Percentiles rank a stretch among this genome's conserved stretches.
Conservation (phyloP, 2,329 filamentous ascomycete genomes). For the Boeremia lycopersici region DNA sequence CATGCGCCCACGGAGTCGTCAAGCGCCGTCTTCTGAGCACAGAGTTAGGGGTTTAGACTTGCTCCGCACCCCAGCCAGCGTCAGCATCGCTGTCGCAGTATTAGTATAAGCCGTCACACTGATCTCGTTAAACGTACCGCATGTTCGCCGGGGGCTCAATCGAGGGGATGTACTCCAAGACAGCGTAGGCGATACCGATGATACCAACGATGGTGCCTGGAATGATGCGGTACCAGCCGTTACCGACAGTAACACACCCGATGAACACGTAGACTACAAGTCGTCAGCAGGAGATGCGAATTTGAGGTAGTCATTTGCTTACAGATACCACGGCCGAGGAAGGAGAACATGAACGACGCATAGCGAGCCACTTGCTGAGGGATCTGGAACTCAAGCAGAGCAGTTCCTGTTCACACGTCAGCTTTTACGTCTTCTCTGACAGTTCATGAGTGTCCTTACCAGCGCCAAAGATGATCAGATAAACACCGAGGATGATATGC, state of each 20-base stretch:
- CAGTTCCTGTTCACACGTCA: conserved; percentile 62
- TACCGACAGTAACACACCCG: conserved; percentile 80
- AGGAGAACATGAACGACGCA: conserved; percentile 97
- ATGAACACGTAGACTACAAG: conserved; percentile 92
- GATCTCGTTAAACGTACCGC: conserved; percentile 44
- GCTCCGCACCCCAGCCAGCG: conserved; percentile 59
- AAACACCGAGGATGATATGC: conserved; percentile 78
- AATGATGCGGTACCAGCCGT: conserved; percentile 70
- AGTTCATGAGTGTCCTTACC: conserved; percentile 58
- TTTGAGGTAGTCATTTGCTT: conserved; percentile 50
- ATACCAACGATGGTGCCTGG: conserved; percentile 79
- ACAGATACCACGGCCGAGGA: conserved; percentile 94
- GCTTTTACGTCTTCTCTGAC: neutral
- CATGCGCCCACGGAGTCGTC: conserved; percentile 27
- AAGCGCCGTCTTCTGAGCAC: conserved; percentile 33
- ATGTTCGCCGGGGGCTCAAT: conserved; percentile 62
- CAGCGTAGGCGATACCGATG: conserved; percentile 75
- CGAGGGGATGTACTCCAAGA: conserved; percentile 57
- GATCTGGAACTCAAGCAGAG: conserved; percentile 82
- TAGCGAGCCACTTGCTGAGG: conserved; percentile 91
- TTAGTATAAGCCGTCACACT: conserved; percentile 6
- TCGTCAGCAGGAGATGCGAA: conserved; percentile 15
- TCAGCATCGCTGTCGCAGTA: conserved; percentile 53
- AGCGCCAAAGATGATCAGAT: conserved; percentile 89
- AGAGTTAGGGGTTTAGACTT: conserved; percentile 48